A percentile compares a stretch with the other conserved stretches of the same genome.
phyloP scores from a whole-genome alignment of 169 alveolate species.

The Babesia ovata region DNA sequence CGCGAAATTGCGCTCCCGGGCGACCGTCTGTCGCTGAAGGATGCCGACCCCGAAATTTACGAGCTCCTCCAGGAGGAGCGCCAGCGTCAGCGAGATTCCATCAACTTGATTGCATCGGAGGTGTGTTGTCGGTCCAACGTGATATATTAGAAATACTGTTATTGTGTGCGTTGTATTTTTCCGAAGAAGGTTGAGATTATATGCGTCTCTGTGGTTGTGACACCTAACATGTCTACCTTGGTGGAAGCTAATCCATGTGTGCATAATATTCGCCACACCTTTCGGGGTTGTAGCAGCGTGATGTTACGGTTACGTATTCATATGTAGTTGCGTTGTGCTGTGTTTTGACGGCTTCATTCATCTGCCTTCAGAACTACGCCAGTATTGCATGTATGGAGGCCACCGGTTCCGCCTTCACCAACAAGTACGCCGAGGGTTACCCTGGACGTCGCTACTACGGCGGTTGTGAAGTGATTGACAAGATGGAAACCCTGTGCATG shows the following conservation, averaged over 20 bases:
- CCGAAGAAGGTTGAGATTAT: no score
- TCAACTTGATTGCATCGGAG: constrained; percentile 86
- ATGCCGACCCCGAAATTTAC: constrained; percentile 81
- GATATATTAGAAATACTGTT: no score
- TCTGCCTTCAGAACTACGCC: constrained; percentile 79
- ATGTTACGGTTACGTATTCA: no score
- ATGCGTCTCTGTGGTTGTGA: no score
- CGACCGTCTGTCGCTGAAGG: constrained; percentile 65
- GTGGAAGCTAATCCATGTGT: no score
- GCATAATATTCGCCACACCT: no score
- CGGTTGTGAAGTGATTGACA: constrained; percentile 88
- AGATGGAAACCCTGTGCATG: constrained; percentile 85
- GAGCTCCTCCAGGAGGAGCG: constrained; percentile 78
- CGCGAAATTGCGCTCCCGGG: constrained; percentile 32
- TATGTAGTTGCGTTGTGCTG: no score
- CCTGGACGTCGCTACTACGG: constrained; percentile 95
- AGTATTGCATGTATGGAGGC: constrained; percentile 89
- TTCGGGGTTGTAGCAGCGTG: no score
- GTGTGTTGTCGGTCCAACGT: constrained; percentile 41
- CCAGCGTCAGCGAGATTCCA: constrained; percentile 78
- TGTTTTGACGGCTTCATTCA: no score
- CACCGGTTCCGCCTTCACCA: constrained; percentile 88
- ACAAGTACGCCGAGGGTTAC: constrained; percentile 96
- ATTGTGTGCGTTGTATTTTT: no score
- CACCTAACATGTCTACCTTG: no score